Evolutionary conservation across 805 yeast species (phyloP), one percentile per base, ranked within the genome.

Genomic region (Geotrichum ghanense): DNA sequence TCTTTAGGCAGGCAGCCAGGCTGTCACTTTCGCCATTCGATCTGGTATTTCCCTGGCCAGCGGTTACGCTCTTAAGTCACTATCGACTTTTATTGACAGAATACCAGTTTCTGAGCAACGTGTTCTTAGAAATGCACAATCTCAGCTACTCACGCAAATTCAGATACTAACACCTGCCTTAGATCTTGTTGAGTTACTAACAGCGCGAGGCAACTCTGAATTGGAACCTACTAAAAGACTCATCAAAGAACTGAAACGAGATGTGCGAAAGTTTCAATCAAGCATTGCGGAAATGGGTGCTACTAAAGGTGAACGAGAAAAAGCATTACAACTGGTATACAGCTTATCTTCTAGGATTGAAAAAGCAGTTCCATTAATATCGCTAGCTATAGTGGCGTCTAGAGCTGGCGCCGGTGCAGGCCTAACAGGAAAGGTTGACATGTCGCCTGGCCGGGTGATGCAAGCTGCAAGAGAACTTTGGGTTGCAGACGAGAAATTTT

Each of bases 41-140:
- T 82, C 89, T 1, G 87, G 92, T 0, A 74, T 83, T 25, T 78
- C 87, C 1, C 53, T 83, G 19, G 92, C 89, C 0, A 77, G 88
- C 0, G 76, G 82, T 0, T 83, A 76, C 63, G 88, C 89, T 20
- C 70, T 83, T 39, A 77, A 75, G 48, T 76, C 82, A 0, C 74
- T 83, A n/a, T 61, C 76, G 7, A 71, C 61, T 44, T 70, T 81
- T 48, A 64, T 83, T 40, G 79, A 73, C 26, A 52, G 51, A 47
- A 50, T 50, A 24, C 84, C 87, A 0, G 73, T 65, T 22, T 68
- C 71, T 22, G 82, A 81, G 47, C 69, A 74, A 50, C 55, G 54
- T 3, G 61, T 66, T 19, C 63, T 83, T 23, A 70, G 70, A 43
- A 48, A 53, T 7, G 60, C 71, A 2, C 68, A 69, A 48, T 61